A percentile compares a stretch with the other conserved stretches of the same genome.
Conservation (phyloP, 2,329 filamentous ascomycete genomes). For the Xylaria sp. region DNA sequence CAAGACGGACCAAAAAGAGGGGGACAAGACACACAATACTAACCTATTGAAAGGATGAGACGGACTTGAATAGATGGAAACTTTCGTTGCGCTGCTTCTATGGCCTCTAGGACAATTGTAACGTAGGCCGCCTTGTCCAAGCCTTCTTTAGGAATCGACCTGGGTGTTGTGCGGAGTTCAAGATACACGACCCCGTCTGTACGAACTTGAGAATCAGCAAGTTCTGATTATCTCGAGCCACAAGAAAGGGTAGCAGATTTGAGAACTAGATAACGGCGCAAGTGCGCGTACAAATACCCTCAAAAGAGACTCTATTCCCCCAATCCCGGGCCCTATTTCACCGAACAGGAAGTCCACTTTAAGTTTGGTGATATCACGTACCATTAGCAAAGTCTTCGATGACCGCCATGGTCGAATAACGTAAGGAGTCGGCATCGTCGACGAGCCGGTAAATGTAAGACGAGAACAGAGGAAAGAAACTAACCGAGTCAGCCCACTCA, state of each 20-base stretch:
- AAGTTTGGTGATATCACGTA: slow-evolving; percentile 7
- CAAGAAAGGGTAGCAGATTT: neutral
- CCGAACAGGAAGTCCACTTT: no score
- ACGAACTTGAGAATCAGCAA: neutral
- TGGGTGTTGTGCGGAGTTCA: slow-evolving; percentile 83
- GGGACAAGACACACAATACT: neutral
- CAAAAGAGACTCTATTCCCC: neutral
- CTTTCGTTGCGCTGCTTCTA: slow-evolving; percentile 54
- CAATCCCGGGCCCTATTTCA: no score
- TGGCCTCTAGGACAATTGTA: slow-evolving; percentile 71
- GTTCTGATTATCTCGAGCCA: neutral
- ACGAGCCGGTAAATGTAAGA: slow-evolving; percentile 83
- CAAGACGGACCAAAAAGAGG: neutral
- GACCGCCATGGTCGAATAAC: slow-evolving; percentile 72
- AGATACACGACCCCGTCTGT: slow-evolving; percentile 78
- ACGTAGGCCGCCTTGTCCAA: slow-evolving; percentile 75
- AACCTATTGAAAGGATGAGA: slow-evolving; percentile 71
- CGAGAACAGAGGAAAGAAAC: slow-evolving; percentile 83
- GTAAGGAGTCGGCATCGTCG: slow-evolving; percentile 69
- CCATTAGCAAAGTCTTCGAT: slow-evolving; percentile 71
- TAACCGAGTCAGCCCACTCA: slow-evolving; percentile 46
- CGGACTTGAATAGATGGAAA: slow-evolving; percentile 64
- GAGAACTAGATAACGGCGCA: neutral
- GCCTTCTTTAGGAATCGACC: slow-evolving; percentile 64
- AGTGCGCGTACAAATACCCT: neutral